Evolutionary conservation across 1,284 basidiomycete genomes (phyloP).

Genomic region (Lignosus rhinocerotis): DNA sequence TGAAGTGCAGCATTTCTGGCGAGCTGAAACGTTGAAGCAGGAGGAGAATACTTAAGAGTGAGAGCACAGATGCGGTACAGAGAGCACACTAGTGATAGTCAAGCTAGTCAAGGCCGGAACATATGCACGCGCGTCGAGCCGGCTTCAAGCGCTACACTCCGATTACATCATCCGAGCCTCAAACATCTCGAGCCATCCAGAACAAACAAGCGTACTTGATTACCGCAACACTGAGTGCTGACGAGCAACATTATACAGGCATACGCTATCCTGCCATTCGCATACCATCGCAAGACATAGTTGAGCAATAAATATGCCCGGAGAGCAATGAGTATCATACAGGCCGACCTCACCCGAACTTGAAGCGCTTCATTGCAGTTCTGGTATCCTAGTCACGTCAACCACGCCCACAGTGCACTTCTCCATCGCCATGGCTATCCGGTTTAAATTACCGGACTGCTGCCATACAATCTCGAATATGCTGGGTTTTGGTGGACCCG

Average conservation of each 20-base stretch:
- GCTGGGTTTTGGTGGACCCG: conserved; percentile 49
- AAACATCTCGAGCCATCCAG: conserved; percentile 7
- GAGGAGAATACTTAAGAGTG: not conserved
- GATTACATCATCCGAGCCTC: conserved; percentile 14
- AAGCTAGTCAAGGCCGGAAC: conserved; percentile 1
- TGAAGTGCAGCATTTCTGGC: conserved; percentile 36
- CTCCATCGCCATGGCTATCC: conserved; percentile 62
- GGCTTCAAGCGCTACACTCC: not conserved
- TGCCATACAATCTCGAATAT: conserved; percentile 73
- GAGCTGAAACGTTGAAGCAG: conserved; percentile 1
- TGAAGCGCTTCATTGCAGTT: conserved; percentile 23
- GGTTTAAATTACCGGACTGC: conserved; percentile 43
- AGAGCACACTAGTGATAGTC: not conserved
- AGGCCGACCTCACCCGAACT: not conserved
- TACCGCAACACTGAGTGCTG: too few species aligned
- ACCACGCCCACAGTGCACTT: conserved; percentile 54
- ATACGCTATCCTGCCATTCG: conserved; percentile 3
- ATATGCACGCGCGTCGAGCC: conserved; percentile 3
- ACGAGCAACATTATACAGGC: not conserved
- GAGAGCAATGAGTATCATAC: not conserved
- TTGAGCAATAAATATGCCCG: conserved; percentile 16
- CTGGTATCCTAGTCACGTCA: conserved; percentile 49
- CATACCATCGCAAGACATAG: conserved; percentile 8
- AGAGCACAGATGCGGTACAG: conserved; percentile 6
- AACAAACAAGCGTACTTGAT: not conserved